Percentiles rank a stretch among this genome's conserved stretches.
Evolutionary conservation across 2,329 filamentous ascomycete species (phyloP).

Genomic region (Gaeumannomyces sp.): DNA sequence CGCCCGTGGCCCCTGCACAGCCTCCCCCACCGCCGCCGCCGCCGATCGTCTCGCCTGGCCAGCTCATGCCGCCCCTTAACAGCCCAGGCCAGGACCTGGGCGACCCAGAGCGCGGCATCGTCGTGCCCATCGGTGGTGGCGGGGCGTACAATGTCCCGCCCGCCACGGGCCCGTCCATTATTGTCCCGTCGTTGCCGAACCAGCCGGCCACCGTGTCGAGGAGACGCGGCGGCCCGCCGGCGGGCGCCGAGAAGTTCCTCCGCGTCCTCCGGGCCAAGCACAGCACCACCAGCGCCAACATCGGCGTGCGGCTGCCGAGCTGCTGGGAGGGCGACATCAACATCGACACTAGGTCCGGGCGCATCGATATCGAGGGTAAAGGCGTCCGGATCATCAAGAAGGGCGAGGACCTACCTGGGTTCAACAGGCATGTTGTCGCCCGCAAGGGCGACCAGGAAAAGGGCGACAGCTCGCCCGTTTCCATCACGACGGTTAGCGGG

Average conservation of each 20-base stretch:
- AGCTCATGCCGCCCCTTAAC: no score
- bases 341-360: constrained; percentile 34
- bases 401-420: constrained; percentile 25
- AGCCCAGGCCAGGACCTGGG: no score
- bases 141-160: constrained; percentile 14
- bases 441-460: constrained; percentile 32
- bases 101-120: constrained; percentile 4
- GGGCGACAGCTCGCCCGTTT: constrained; percentile 11
- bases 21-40: constrained; percentile 10
- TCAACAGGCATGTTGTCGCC: constrained; percentile 27
- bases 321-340: constrained; percentile 43
- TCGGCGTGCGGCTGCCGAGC: constrained; percentile 38
- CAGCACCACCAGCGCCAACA: constrained; percentile 35
- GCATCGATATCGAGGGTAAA: constrained; percentile 33
- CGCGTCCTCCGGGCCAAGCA: constrained; percentile 35
- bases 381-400: constrained; percentile 33
- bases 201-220: not conserved
- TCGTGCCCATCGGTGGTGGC: constrained; percentile 13
- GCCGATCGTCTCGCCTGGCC: not conserved
- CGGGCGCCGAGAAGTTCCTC: constrained; percentile 17
- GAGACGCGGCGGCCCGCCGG: constrained; percentile 9
- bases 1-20: not conserved
- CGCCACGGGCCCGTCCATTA: not conserved
- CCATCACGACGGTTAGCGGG: constrained; percentile 23
- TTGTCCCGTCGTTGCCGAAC: not conserved